These are phyloP conservation scores for Penicillium canariense DNA, from an alignment of 495 filamentous ascomycete genomes.

Conservation along the genomic window DNA sequence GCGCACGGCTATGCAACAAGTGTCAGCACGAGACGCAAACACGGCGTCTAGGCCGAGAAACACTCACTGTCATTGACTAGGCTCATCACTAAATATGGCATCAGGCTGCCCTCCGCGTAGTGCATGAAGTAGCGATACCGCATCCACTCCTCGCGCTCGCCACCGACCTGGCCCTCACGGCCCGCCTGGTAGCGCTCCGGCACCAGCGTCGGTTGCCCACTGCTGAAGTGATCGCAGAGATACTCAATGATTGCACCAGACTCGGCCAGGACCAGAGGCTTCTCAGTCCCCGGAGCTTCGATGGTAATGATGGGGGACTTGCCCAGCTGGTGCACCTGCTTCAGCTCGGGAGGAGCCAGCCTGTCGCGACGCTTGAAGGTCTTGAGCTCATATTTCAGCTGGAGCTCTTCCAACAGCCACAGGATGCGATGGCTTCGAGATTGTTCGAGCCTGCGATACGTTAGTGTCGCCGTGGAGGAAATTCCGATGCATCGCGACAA, in stretches of 20 bases:
- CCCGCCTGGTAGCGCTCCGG: slow-evolving; percentile 59
- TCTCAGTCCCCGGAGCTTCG: slow-evolving; percentile 38
- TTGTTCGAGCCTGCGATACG: slow-evolving; percentile 35
- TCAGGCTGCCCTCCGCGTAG: slow-evolving; percentile 77
- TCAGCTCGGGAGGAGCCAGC: slow-evolving; percentile 69
- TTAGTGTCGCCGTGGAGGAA: background rate
- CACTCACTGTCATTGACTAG: slow-evolving; percentile 57
- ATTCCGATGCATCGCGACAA: slow-evolving; percentile 12
- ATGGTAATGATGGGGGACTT: slow-evolving; percentile 76
- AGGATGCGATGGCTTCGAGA: slow-evolving; percentile 77
- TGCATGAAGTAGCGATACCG: slow-evolving; percentile 77
- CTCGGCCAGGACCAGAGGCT: slow-evolving; percentile 72
- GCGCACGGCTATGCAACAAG: slow-evolving; percentile 51
- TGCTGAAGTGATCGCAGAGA: slow-evolving; percentile 68
- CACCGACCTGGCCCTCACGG: slow-evolving; percentile 53
- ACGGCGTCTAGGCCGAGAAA: background rate
- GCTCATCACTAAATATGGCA: slow-evolving; percentile 62
- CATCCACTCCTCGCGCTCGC: slow-evolving; percentile 73
- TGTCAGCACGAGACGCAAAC: background rate
- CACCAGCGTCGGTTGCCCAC: slow-evolving; percentile 47
- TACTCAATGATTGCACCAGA: slow-evolving; percentile 79
- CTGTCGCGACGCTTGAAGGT: slow-evolving; percentile 65
- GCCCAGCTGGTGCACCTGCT: slow-evolving; percentile 77
- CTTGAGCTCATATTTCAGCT: slow-evolving; percentile 73
- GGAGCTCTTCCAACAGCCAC: slow-evolving; percentile 85